Percentiles rank a stretch among this genome's conserved stretches.
Conservation (phyloP, 106 monocot genomes). For the Chionographis japonica region DNA sequence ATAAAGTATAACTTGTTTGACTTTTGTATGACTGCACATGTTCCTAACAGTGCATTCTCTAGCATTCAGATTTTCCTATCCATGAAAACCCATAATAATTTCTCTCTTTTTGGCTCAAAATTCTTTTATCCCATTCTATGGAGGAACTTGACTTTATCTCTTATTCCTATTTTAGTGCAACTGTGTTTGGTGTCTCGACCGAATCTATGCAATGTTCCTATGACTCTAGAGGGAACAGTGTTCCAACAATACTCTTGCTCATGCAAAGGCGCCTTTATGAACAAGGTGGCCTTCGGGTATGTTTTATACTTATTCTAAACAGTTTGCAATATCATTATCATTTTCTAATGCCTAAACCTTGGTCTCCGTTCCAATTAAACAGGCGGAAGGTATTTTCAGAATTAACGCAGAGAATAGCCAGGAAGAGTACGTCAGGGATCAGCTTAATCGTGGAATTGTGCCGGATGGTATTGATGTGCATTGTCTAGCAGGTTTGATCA, state of each 20-base stretch:
- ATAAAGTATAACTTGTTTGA: too few species aligned
- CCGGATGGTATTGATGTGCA: conserved; percentile 54
- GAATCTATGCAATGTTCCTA: conserved; percentile 66
- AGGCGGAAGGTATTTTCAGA: conserved; percentile 65
- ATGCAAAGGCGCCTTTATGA: conserved; percentile 51
- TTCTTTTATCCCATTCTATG: too few species aligned
- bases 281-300: conserved; percentile 44
- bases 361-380: conserved; percentile 3
- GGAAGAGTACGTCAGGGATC: conserved; percentile 52
- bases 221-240: conserved; percentile 50
- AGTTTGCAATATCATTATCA: not conserved
- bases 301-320: not conserved
- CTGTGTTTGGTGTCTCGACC: conserved; percentile 55
- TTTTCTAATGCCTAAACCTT: not conserved
- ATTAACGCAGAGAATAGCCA: conserved; percentile 52
- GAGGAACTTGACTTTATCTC: conserved; percentile 4
- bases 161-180: conserved; percentile 26
- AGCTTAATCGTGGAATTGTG: conserved; percentile 48
- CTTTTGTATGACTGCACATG: too few species aligned
- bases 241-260: conserved; percentile 57
- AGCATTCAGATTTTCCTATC: not conserved
- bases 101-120: too few species aligned
- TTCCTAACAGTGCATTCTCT: too few species aligned
- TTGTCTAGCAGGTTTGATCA: conserved; percentile 62
- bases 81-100: too few species aligned